These are phyloP conservation scores for Nicotiana tomentosiformis DNA, from an alignment of 257 asterid genomes.

Conservation along the genomic window DNA sequence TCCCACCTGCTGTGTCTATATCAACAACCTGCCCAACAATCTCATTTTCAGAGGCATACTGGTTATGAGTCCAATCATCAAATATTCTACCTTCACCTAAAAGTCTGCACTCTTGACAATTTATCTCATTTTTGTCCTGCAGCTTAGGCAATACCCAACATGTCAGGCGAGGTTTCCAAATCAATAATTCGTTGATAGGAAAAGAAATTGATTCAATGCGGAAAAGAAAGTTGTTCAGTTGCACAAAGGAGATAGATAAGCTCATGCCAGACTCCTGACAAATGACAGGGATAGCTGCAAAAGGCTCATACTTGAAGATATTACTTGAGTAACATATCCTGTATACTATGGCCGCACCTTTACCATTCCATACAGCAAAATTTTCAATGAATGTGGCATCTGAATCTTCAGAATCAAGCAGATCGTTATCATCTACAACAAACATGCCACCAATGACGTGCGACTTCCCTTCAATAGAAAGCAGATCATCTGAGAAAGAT, in stretches of 20 bases:
- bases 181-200: slow-evolving; percentile 38
- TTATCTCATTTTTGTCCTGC: slow-evolving; percentile 27
- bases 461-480: slow-evolving; percentile 44
- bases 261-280: slow-evolving; percentile 29
- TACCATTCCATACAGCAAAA: slow-evolving; percentile 71
- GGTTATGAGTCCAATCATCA: slow-evolving; percentile 43
- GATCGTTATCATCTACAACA: slow-evolving; percentile 34
- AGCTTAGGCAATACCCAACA: slow-evolving; percentile 59
- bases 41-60: slow-evolving; percentile 23
- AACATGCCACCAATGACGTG: slow-evolving; percentile 61
- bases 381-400: slow-evolving; percentile 38
- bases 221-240: slow-evolving; percentile 39
- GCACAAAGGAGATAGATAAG: slow-evolving; percentile 48
- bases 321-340: slow-evolving; percentile 48
- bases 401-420: slow-evolving; percentile 19
- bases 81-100: slow-evolving; percentile 46
- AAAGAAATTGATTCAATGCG: slow-evolving; percentile 68
- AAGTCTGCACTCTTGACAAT: slow-evolving; percentile 37
- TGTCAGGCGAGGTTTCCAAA: slow-evolving; percentile 76
- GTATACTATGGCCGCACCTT: slow-evolving; percentile 61
- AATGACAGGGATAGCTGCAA: slow-evolving; percentile 50
- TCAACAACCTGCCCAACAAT: slow-evolving; percentile 22
- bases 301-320: slow-evolving; percentile 40
- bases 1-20: slow-evolving; percentile 8
- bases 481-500: slow-evolving; percentile 47